A percentile compares a stretch with the other conserved stretches of the same genome.
Conservation (phyloP, 129 eudicot genomes). For the Centella asiatica region DNA sequence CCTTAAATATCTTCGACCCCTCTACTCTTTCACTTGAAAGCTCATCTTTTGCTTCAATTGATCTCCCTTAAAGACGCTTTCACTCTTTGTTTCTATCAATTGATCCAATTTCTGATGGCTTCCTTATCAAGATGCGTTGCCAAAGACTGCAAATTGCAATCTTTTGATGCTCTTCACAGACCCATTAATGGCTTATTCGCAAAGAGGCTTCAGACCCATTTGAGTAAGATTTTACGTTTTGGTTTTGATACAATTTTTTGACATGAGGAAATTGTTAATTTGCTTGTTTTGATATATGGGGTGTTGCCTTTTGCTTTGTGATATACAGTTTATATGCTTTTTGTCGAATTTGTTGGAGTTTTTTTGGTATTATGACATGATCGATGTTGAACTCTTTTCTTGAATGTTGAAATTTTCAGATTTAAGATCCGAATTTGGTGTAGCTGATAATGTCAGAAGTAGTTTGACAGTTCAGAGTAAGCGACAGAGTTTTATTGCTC, state of each 20-base stretch:
- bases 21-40: not conserved
- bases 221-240: constrained; percentile 26
- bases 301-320: not conserved
- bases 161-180: constrained; percentile 33
- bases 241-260: constrained; percentile 1
- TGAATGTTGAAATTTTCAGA: constrained; percentile 22
- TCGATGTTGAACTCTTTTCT: not conserved
- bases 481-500: constrained; percentile 18
- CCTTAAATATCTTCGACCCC: not conserved
- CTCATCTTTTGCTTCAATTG: constrained; percentile 3
- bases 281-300: constrained; percentile 1
- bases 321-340: constrained; percentile 12
- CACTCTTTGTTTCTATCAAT: not conserved
- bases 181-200: constrained; percentile 29
- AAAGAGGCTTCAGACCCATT: constrained; percentile 26
- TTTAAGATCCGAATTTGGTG: constrained; percentile 31
- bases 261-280: constrained; percentile 1
- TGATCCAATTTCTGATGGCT: constrained; percentile 33
- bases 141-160: constrained; percentile 41
- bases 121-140: constrained; percentile 47
- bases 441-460: constrained; percentile 24
- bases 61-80: too few species aligned
- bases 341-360: not conserved
- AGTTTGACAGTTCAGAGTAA: constrained; percentile 34
- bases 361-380: not conserved